These are phyloP conservation scores for Leccinum disarticulatum DNA, from an alignment of 768 basidiomycete genomes.

Conservation along the genomic window DNA sequence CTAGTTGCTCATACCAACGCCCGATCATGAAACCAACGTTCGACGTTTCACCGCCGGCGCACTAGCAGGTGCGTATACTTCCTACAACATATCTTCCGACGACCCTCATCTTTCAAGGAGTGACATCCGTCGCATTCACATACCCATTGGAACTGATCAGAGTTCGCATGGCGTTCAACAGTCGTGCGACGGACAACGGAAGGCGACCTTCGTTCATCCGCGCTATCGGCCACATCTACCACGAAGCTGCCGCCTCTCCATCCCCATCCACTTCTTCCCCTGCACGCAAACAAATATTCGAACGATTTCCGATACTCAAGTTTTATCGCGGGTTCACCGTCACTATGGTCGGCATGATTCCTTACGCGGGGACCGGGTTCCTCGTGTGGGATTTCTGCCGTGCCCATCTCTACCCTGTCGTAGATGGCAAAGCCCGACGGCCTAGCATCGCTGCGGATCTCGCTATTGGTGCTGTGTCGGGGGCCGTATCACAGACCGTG, in stretches of 20 bases:
- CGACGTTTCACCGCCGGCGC: slow-evolving; percentile 87
- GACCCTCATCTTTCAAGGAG: slow-evolving; percentile 46
- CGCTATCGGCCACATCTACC: slow-evolving; percentile 67
- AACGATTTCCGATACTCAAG: slow-evolving; percentile 73
- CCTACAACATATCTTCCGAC: neutral
- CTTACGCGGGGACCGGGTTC: slow-evolving; percentile 95
- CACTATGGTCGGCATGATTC: slow-evolving; percentile 88
- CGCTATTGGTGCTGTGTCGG: slow-evolving; percentile 80
- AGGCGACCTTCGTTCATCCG: slow-evolving; percentile 51
- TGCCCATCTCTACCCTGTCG: slow-evolving; percentile 52
- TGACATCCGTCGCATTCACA: slow-evolving; percentile 85
- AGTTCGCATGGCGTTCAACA: slow-evolving; percentile 86
- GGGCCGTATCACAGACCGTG: slow-evolving; percentile 81
- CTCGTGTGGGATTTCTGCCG: slow-evolving; percentile 84
- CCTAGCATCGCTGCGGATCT: slow-evolving; percentile 64
- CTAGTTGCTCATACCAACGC: slow-evolving; percentile 85
- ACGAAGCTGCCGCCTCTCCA: slow-evolving; percentile 48
- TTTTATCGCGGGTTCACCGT: slow-evolving; percentile 98
- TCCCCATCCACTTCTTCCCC: slow-evolving; percentile 16
- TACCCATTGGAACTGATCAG: slow-evolving; percentile 96
- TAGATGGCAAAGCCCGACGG: slow-evolving; percentile 38
- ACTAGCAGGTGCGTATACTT: slow-evolving; percentile 62
- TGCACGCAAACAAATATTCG: slow-evolving; percentile 40
- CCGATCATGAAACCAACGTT: slow-evolving; percentile 69
- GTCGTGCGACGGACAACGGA: slow-evolving; percentile 21